These are phyloP conservation scores for Nadsonia commutata DNA, from an alignment of 1,139 yeast species.

Conservation along the genomic window DNA sequence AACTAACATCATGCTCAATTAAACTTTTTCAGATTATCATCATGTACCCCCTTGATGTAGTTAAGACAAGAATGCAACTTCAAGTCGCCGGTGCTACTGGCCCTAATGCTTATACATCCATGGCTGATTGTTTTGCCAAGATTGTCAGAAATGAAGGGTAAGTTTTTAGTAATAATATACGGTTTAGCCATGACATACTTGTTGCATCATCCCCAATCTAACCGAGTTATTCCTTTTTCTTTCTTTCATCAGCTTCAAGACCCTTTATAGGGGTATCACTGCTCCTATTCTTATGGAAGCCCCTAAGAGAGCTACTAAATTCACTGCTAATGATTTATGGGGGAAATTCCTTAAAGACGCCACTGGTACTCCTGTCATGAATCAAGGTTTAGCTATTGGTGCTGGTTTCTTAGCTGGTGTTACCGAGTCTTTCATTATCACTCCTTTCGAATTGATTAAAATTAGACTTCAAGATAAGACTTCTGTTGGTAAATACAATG, in stretches of 20 bases:
- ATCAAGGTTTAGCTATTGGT: slow-evolving; percentile 70
- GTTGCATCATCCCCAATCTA: too few species aligned
- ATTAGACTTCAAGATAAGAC: slow-evolving; percentile 84
- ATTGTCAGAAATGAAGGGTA: slow-evolving; percentile 74
- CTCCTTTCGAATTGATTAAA: slow-evolving; percentile 78
- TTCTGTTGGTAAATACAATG: slow-evolving; percentile 50
- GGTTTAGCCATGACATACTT: too few species aligned
- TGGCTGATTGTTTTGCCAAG: slow-evolving; percentile 68
- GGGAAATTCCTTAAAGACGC: slow-evolving; percentile 63
- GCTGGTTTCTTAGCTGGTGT: slow-evolving; percentile 99
- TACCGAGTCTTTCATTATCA: slow-evolving; percentile 89
- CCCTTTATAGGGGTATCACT: slow-evolving; percentile 81
- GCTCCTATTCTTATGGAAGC: slow-evolving; percentile 99
- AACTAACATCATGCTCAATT: too few species aligned
- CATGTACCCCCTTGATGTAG: slow-evolving; percentile 97
- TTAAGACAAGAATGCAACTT: slow-evolving; percentile 92
- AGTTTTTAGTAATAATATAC: not conserved
- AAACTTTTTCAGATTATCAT: slow-evolving; percentile 50
- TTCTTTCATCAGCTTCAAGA: slow-evolving; percentile 21
- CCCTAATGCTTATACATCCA: slow-evolving; percentile 54
- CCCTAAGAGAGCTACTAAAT: slow-evolving; percentile 90
- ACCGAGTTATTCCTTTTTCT: not conserved
- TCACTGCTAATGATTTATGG: slow-evolving; percentile 97
- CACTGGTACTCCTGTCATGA: slow-evolving; percentile 60
- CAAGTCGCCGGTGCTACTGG: slow-evolving; percentile 39